These are phyloP conservation scores for Cladosporium sp. DNA, from an alignment of 2,329 filamentous ascomycete genomes.

Conservation along the genomic window DNA sequence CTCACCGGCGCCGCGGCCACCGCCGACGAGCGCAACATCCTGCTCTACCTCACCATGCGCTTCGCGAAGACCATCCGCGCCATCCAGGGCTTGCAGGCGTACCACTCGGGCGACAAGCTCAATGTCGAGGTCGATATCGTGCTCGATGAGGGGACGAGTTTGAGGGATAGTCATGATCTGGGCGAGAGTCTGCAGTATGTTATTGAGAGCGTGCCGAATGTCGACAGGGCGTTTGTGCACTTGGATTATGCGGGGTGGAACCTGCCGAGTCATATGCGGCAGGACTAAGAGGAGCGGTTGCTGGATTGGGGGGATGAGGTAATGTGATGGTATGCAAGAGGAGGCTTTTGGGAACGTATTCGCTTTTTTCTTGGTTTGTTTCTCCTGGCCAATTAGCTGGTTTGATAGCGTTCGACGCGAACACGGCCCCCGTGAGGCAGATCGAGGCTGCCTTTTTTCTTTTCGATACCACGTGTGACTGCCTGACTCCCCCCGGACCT, in stretches of 20 bases:
- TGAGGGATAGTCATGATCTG: slow-evolving; percentile 77
- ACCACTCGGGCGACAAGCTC: slow-evolving; percentile 78
- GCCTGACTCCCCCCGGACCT: too few species aligned
- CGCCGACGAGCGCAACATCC: slow-evolving; percentile 74
- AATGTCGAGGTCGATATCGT: slow-evolving; percentile 82
- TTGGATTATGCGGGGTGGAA: slow-evolving; percentile 47
- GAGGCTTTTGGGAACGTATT: too few species aligned
- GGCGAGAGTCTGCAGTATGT: slow-evolving; percentile 76
- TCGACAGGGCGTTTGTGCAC: slow-evolving; percentile 52
- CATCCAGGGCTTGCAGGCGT: slow-evolving; percentile 79
- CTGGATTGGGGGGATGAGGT: too few species aligned
- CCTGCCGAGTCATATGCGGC: slow-evolving; percentile 45
- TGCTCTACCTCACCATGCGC: slow-evolving; percentile 88
- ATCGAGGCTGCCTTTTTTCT: too few species aligned
- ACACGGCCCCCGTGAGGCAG: too few species aligned
- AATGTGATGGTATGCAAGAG: too few species aligned
- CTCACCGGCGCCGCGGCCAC: slow-evolving; percentile 72
- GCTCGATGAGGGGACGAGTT: slow-evolving; percentile 65
- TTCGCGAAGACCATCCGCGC: slow-evolving; percentile 82
- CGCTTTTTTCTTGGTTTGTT: too few species aligned
- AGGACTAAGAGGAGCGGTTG: slow-evolving; percentile 19
- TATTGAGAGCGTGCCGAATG: slow-evolving; percentile 73
- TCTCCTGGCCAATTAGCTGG: too few species aligned
- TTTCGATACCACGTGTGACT: too few species aligned
- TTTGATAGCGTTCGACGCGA: too few species aligned